These are phyloP conservation scores for Neckera pumila DNA, from an alignment of 225 moss, liverwort and hornwort genomes.

Conservation along the genomic window DNA sequence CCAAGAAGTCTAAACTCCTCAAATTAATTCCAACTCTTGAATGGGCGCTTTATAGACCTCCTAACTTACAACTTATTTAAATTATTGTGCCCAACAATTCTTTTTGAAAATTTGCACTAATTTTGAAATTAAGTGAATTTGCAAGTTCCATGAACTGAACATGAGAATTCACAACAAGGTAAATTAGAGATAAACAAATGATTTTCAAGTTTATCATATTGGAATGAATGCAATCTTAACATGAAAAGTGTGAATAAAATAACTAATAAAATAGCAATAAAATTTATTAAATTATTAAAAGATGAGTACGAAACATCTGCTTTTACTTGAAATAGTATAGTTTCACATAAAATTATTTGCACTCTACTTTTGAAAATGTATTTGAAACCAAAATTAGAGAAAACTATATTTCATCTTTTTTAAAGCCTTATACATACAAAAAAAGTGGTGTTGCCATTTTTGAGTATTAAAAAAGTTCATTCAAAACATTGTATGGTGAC, in stretches of 20 bases:
- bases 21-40: background rate
- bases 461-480: background rate
- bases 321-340: background rate
- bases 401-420: background rate
- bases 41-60: background rate
- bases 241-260: background rate
- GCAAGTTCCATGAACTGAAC: background rate
- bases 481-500: background rate
- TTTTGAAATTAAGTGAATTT: background rate
- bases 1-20: background rate
- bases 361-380: too few relatives aligned
- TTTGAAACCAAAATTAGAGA: background rate
- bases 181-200: background rate
- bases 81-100: background rate
- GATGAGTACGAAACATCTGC: background rate
- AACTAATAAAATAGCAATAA: background rate
- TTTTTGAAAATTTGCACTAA: background rate
- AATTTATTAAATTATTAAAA: background rate
- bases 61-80: background rate
- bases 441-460: background rate
- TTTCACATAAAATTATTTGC: background rate
- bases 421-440: too few relatives aligned
- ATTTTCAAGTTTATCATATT: background rate
- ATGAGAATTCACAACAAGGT: background rate
- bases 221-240: background rate